Evolutionary conservation across 148 eudicot genomes (phyloP), one percentile per base, ranked within the genome.

Genomic region (Gaultheria prostrata): DNA sequence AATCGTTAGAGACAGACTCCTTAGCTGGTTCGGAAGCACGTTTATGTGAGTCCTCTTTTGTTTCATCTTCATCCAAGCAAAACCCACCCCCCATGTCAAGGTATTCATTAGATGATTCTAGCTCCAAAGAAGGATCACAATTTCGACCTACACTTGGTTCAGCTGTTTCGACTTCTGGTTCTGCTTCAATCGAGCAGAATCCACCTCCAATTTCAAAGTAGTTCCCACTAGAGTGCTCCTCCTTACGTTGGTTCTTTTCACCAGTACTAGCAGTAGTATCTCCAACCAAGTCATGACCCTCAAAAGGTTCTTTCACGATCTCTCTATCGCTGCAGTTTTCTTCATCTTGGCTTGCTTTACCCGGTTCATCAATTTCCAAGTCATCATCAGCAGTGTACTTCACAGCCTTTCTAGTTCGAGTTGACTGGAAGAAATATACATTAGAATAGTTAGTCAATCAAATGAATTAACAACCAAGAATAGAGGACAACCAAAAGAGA

Each of bases 61-160:
- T 85, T 33, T 75, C 91, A 76, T 89, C 89, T 46, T 92, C 95
- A 17, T 88, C 92, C 82, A 88, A 69, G 87, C 98, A 92, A 87
- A 95, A 94, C 46, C 98, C 98, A 83, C 97, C 95, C 13, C 95
- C 94, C 75, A 85, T 85, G 77, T 88, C 84, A 76, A 94, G 91
- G 87, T 89, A 91, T 26, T 90, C 93, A 21, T 90, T 63, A 48
- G 83, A 74, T 4, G 77, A 70, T 54, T 89, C 89, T 35, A 53
- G 86, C 69, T 82, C 85, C 35, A 46, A 33, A 33, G 43, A 30
- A 33, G 81, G 65, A 73, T 83, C 84, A 80, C 72, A 87, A 59
- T 53, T 84, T 67, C 84, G 87, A 51, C 70, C 61, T 35, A 82
- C 73, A 83, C 59, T 76, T 33, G 32, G 65, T 35, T 59, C 78